Evolutionary conservation across 345 rosid species (phyloP), one percentile per base, ranked within the genome.

Genomic region (Murraya paniculata): DNA sequence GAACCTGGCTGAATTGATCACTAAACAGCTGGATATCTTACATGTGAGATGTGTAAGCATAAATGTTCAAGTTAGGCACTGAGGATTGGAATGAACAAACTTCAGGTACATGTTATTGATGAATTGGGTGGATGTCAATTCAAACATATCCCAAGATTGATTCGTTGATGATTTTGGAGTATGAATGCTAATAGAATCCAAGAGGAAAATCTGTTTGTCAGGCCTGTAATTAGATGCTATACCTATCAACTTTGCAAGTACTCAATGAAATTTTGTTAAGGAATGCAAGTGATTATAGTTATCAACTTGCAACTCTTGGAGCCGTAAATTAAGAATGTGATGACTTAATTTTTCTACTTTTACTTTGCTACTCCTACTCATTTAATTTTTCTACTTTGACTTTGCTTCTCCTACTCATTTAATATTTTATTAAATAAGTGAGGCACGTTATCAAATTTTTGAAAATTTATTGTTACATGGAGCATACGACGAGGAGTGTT

Each of bases 61-160:
- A 79, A 71, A 53, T 70, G 65, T 65, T 83, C 39, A 66, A 80
- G 84, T 82, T 85, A 83, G 87, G 85, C 24, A 79, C n/a, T 25
- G 78, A 80, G 66, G 64, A 74, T 45, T 82, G 76, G 84, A 73
- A 68, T 69, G 81, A 79, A 79, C 86, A 68, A 82, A 74, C 67
- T 79, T 87, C 79, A 6, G 85, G 86, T 81, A 81, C 62, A 73
- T 57, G 39, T 82, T 81, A 70, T 73, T 71, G 80, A 85, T 71
- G 80, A 85, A 66, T 79, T 27, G 69, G 90, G 88, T 65, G 77
- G 66, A 57, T 60, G 88, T 83, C 85, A 38, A 78, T 77, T 77
- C 55, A 10, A 69, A 57, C 45, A 14, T 41, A 64, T 35, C 33
- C n/a, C 65, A 13, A 72, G 22, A 60, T 41, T 45, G 31, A 25